Evolutionary conservation across 257 asterid genomes (phyloP), one percentile per base, ranked within the genome.

Genomic region (Euphrasia confusa): DNA sequence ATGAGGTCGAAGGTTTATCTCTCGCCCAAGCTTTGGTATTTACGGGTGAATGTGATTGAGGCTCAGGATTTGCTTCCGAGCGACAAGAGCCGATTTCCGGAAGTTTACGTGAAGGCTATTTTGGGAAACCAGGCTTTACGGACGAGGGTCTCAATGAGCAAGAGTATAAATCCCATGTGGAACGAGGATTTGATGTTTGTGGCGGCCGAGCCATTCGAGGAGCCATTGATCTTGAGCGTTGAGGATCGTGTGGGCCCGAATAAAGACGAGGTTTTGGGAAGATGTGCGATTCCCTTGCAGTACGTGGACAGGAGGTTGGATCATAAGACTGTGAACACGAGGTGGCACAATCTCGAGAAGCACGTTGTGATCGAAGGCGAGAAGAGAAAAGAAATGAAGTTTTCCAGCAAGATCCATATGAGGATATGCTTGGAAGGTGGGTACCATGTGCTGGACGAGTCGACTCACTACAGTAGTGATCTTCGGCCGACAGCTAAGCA

Each of bases 161-260:
- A 82, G 59, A 77, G 73, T 18, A 75, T 79, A 17, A 84, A 82
- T 61, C 94, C 95, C 7, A 58, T 82, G 82, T 87, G 90, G 94
- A 87, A 87, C 5, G 94, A 87, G 82, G 95, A 87, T 66, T 66
- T 87, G 78, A 86, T 86, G 89, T 83, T 86, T 55, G 95, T 86
- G 18, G 89, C 84, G 10, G 81, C 95, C 5, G 95, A 87, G 30
- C 95, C 94, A 0, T 87, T 84, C 11, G 94, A 80, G 78, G 95
- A 87, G 77, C 75, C 80, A n/a, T 69, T 87, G 9, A 75, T 82
- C 35, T 68, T 87, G 73, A 79, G 82, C 2, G 95, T 84, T 5
- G 95, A 82, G 52, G 94, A 84, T 55, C 80, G 93, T 37, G 88
- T 87, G 52, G 88, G 80, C 3, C 86, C 90, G 10, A 78, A 77